A percentile compares a stretch with the other conserved stretches of the same genome.
Conservation (phyloP, 148 eudicot species). For the Camellia sinensis region DNA sequence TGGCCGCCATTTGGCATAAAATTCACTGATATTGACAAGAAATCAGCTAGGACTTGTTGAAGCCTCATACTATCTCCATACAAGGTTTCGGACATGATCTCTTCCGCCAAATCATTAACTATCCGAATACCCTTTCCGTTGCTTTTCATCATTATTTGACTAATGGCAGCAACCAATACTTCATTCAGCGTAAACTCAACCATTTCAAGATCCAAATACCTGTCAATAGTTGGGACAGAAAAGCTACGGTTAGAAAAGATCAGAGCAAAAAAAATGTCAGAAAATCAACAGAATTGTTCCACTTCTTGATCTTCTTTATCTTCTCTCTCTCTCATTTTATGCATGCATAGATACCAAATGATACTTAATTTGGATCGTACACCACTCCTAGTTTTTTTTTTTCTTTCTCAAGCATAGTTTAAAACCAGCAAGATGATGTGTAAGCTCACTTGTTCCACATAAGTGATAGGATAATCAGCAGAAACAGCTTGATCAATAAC, state of each 20-base stretch:
- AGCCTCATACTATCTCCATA: slow-evolving; percentile 87
- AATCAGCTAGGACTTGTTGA: slow-evolving; percentile 86
- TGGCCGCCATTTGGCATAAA: slow-evolving; percentile 72
- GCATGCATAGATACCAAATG: no score
- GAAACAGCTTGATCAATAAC: no score
- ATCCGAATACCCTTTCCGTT: slow-evolving; percentile 63
- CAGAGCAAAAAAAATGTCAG: not conserved
- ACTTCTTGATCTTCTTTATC: not conserved
- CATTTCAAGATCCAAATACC: slow-evolving; percentile 88
- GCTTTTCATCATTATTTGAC: slow-evolving; percentile 84
- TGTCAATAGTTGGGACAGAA: slow-evolving; percentile 21
- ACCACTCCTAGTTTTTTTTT: no score
- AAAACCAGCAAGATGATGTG: no score
- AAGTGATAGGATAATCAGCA: no score
- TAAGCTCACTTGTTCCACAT: no score
- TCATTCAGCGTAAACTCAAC: slow-evolving; percentile 72
- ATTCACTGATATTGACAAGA: slow-evolving; percentile 62
- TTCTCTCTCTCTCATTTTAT: not conserved
- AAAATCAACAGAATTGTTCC: not conserved
- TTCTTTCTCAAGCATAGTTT: no score
- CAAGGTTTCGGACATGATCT: slow-evolving; percentile 44
- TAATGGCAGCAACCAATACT: slow-evolving; percentile 64
- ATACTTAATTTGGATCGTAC: no score
- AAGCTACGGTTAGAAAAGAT: not conserved
- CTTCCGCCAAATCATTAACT: slow-evolving; percentile 41